Conservation (phyloP, 2,329 filamentous ascomycete genomes). For the Pseudocercospora fijiensis region DNA sequence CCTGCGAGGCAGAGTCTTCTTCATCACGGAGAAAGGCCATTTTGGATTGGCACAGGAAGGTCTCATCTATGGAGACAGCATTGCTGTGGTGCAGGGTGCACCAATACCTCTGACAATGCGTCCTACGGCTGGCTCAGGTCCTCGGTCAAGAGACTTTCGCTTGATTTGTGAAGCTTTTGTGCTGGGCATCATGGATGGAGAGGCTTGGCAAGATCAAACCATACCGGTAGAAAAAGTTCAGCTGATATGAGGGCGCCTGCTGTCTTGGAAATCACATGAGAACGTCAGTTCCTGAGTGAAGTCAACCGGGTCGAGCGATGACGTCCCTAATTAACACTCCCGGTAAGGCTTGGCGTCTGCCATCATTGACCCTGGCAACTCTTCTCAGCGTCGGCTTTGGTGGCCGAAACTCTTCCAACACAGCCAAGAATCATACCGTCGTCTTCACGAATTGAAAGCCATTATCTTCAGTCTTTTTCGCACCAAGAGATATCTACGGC, state of each 20-base stretch:
- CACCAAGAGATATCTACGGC: not conserved
- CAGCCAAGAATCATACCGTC: not conserved
- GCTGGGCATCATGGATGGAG: constrained; percentile 24
- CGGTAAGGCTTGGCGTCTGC: not conserved
- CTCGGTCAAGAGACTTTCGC: constrained; percentile 10
- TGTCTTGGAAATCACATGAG: not conserved
- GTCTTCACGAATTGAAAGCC: not conserved
- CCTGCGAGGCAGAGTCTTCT: constrained; percentile 25
- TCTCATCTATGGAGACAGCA: constrained; percentile 19
- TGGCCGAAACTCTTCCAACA: not conserved
- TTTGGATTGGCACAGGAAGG: constrained; percentile 23
- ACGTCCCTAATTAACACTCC: not conserved
- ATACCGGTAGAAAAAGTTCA: constrained; percentile 13
- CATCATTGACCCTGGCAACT: not conserved
- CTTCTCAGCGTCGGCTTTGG: not conserved
- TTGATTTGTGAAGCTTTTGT: constrained; percentile 23
- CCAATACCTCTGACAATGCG: constrained; percentile 22
- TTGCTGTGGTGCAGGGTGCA: constrained; percentile 18
- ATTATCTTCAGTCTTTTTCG: not conserved
- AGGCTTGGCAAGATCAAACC: constrained; percentile 15
- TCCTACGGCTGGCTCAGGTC: constrained; percentile 12
- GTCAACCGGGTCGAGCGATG: not conserved
- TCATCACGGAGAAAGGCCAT: constrained; percentile 22
- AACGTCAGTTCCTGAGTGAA: not conserved
- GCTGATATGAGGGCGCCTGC: not conserved